Evolutionary conservation across 805 yeast species (phyloP), one percentile per base, ranked within the genome.

Genomic region (Sugiyamaella qingdaonensis): DNA sequence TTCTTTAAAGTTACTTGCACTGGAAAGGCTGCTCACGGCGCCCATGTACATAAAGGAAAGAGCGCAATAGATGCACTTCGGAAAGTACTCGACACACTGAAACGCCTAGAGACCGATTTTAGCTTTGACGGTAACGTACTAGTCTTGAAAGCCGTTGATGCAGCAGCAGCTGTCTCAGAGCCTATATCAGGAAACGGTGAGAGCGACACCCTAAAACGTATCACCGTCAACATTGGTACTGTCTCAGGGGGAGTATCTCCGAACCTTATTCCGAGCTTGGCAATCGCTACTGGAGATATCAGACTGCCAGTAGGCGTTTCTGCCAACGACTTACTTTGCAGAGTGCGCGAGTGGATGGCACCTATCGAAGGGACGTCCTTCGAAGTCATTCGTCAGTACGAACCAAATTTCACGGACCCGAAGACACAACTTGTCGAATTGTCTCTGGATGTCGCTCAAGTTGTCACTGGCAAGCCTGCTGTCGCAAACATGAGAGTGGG

Each of bases 401-500:
- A 39, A 16, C 24, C 43, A 3, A 39, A 39, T 39, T 39, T 39
- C 43, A 39, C 43, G 5, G 19, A 14, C 24, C 43, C 43, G 4
- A 19, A 39, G 5, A 11, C 14, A 10, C 43, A 16, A 19, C 24
- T 39, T 7, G 43, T 39, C 19, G 19, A 39, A 19, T 14, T 39
- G 5, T 16, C 43, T 5, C 24, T 39, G 43, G 10, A 39, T 16
- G 13, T 5, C 5, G 43, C 43, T 39, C 24, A 16, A 9, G 13
- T 10, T 4, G 43, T 16, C 13, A 16, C 19, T 16, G 19, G 19
- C 2, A 19, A 13, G 21, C 4, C 7, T 3, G 32, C 33, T 11
- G 46, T 42, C 13, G 31, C 33, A 18, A 18, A 45, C 16, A 32
- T 45, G 48, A 27, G 36, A 14, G 48, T 42, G 11, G 46, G 46